Conservation (phyloP, 129 eudicot species). For the Solidago caesia region DNA sequence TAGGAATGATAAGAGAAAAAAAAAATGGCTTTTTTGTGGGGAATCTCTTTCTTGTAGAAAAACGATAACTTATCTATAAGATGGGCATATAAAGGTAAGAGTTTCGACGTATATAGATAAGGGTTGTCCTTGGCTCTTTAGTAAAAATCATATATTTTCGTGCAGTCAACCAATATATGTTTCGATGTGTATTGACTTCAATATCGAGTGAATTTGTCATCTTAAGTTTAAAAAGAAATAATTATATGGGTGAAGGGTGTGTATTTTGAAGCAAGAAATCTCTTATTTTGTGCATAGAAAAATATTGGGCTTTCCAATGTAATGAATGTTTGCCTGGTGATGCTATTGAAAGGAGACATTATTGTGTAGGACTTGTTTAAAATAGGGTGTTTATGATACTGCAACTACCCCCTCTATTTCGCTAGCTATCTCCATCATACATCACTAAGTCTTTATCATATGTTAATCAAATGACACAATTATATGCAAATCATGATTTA, state of each 20-base stretch:
- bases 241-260: too few relatives aligned
- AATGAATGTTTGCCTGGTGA: conserved; percentile 26
- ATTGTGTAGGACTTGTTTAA: neutral
- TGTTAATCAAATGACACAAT: conserved; percentile 28
- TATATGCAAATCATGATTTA: conserved; percentile 21
- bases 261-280: conserved; percentile 14
- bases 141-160: neutral
- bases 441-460: conserved; percentile 23
- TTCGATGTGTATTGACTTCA: neutral
- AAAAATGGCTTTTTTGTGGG: too few relatives aligned
- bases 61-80: too few relatives aligned
- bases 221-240: neutral
- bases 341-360: conserved; percentile 12
- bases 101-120: neutral
- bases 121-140: neutral
- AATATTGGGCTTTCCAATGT: conserved; percentile 7
- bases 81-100: too few relatives aligned
- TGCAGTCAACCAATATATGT: neutral
- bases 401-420: conserved; percentile 13
- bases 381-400: conserved; percentile 22
- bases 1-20: too few relatives aligned
- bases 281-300: conserved; percentile 16
- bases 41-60: too few relatives aligned
- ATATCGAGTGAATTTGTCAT: neutral
- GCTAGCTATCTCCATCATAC: neutral